Conservation (phyloP, 106 monocot species). For the Acanthochlamys bracteata region DNA sequence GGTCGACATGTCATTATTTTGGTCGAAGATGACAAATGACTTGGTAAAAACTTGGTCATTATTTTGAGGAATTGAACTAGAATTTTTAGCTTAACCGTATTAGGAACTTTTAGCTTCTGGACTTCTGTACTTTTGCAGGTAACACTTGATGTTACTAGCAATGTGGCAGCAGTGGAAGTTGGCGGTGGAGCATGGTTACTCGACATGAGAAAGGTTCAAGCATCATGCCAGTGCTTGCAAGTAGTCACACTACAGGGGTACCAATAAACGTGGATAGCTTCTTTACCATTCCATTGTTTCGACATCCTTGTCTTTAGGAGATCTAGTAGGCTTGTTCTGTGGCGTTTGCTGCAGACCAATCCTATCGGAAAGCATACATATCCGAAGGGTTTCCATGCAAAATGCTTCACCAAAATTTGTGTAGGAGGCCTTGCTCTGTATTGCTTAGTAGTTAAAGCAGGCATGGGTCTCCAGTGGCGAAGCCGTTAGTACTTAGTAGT, state of each 20-base stretch:
- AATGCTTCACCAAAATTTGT: too few species aligned
- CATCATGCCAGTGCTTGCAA: constrained; percentile 34
- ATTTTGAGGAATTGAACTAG: neutral
- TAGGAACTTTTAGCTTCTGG: neutral
- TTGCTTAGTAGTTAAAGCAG: too few species aligned
- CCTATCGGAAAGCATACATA: too few species aligned
- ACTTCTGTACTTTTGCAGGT: constrained; percentile 32
- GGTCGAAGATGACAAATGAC: neutral
- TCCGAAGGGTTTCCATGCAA: too few species aligned
- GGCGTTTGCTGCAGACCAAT: too few species aligned
- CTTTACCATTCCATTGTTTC: constrained; percentile 59
- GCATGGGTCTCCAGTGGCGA: too few species aligned
- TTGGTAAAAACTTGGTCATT: neutral
- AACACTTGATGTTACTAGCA: constrained; percentile 77
- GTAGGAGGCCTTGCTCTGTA: too few species aligned
- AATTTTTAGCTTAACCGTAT: neutral
- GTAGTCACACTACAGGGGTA: constrained; percentile 28
- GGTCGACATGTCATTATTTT: neutral
- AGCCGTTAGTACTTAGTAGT: too few species aligned
- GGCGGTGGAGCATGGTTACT: constrained; percentile 93
- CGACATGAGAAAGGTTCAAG: constrained; percentile 67
- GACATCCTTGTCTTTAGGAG: constrained; percentile 66
- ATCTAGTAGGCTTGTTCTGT: too few species aligned
- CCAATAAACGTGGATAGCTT: constrained; percentile 61
- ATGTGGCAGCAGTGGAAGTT: constrained; percentile 89